Base-by-base conservation (phyloP, 2,329 filamentous ascomycete species). In the Aspergillus quadricinctus region DNA sequence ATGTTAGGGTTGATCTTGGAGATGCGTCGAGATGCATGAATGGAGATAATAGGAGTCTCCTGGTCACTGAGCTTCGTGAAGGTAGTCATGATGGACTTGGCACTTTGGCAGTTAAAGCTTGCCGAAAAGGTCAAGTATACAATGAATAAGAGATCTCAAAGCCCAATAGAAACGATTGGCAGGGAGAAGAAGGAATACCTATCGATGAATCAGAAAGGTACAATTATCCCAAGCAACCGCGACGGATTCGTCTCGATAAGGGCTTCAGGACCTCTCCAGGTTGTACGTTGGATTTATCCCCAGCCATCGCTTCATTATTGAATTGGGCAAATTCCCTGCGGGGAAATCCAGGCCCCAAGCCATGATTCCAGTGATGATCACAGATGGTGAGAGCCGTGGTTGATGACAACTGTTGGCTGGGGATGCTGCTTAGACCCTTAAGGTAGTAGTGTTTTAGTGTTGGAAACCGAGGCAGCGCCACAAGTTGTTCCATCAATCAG, bases 1-100 rank as follows among this genome's bases (percentile, higher is more conserved):
- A 89, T 90, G 69, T 90, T 90, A 58, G 88, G 83, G 67, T 92
- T 86, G 67, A 94, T 90, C 69, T 86, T 86, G 57, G 87, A 87
- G 54, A 92, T 75, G 63, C 81, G 84, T 70, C 88, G 82, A 17
- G 75, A 72, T 4, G 87, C 78, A 68, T 90, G 83, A 57, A 92
- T 77, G 53, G 82, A 81, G 66, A 91, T 88, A 62, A 80, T 81
- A 49, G 88, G 82, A 57, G 75, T 80, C 63, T 87, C 82, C 61
- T 79, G 78, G 55, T 85, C 83, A 9, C 76, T 66, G 61, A 90
- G 83, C 67, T 83, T 84, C 25, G 88, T 90, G 68, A 90, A 91
- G 49, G 85, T 88, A 9, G 88, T 84, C 88, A 91, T 91, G 52
- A 50, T 72, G 58, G 54, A 21, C 43, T 23, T 23, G 23, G 23